Base-by-base conservation (phyloP, 305 asterid genomes). In the Fraxinus albicans region DNA sequence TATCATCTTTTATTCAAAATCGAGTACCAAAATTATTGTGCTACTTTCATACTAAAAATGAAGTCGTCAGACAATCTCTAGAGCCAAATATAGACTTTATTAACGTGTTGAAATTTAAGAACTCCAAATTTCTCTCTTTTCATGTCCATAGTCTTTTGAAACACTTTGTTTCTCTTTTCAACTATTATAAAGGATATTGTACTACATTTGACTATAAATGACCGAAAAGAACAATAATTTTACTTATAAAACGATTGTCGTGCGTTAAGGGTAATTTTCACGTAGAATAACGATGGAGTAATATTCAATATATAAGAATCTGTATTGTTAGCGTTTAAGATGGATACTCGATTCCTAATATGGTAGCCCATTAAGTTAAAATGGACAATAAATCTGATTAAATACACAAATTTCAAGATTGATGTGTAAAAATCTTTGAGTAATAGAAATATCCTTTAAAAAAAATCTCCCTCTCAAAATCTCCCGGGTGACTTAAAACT, bases 61-160 rank as follows among this genome's bases (percentile, higher is more conserved):
- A 42, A 1, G 3, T 42, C 9, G 15, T 1, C 77, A 86, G 92
- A 89, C 91, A 86, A 70, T 53, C 34, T 85, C 80, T 74, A 78
- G 79, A 82, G 73, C 88, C 84, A 69, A 79, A 47, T 58, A 77
- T 76, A 0, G 34, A 81, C 78, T 87, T 84, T 83, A 70, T 70
- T 82, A 34, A 31, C 79, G 53, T 42, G 53, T 2, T 9, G 35
- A 36, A 47, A 69, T 88, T 88, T 82, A 72, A 29, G 87, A 87
- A 81, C 84, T 87, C 82, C 23, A n/a, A 27, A 3, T 38, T 47
- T 47, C 5, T 3, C 58, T 12, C n/a, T 47, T 47, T 44, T 44
- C 53, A 44, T 12, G 17, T n/a, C n/a, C n/a, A n/a, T n/a, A n/a
- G n/a, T n/a, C n/a, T n/a, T n/a, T n/a, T n/a, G n/a, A n/a, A n/a